Evolutionary conservation across 164 flowering plant species (phyloP), one percentile per base, ranked within the genome.

Genomic region (Stephania japonica): DNA sequence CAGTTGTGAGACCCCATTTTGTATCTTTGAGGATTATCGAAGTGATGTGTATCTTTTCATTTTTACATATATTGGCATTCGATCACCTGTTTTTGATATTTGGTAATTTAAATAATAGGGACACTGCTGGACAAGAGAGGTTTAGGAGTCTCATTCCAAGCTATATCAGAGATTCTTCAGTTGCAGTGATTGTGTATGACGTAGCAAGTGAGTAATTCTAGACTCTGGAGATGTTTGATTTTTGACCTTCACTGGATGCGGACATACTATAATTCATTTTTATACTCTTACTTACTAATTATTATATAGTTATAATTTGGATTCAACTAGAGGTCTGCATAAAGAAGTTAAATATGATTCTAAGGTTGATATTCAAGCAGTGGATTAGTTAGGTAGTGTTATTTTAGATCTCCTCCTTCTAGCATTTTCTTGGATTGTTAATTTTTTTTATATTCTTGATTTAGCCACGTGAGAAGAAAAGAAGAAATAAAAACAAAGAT

Each of bases 81-180:
- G 24, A 27, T 4, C 0, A 27, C 18, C 41, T 19, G 16, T 73
- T 38, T 50, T 41, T 53, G 32, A 73, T 14, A 62, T 74, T 53
- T 19, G 1, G 27, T 8, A 0, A 24, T 32, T 1, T 66, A 23
- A n/a, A 23, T 67, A 12, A 68, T 87, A 92, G 98, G 98, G 98
- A 92, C 78, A 93, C 98, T 25, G 98, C 98, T 25, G 97, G 97
- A 41, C 98, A 92, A 71, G 97, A 92, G 83, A 89, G 97, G 77
- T 92, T 92, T 78, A 84, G 97, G 80, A 92, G 96, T 80, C 94
- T 92, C 42, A 92, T 93, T 72, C 98, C 97, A 25, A 92, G 97
- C 83, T 93, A 93, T 82, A 93, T 93, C 24, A 86, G 98, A 77
- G 98, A 93, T 84, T 93, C 94, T 78, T 90, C 98, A 64, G 97